Evolutionary conservation across 768 basidiomycete genomes (phyloP).

Genomic region (Hygrocybe coccinea): DNA sequence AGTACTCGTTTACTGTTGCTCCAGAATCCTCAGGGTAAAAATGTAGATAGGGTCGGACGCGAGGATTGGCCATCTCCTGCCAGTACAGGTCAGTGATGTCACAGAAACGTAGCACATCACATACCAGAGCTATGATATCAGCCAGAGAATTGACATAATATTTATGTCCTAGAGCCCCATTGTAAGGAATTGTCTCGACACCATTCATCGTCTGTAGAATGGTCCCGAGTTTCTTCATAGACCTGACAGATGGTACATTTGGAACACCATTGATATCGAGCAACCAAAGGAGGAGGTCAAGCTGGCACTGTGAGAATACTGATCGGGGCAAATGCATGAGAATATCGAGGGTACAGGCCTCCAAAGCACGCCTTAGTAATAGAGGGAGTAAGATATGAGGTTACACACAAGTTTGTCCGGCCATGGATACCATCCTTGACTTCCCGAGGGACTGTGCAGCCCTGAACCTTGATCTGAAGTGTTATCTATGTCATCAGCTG

Average conservation of each 20-base stretch:
- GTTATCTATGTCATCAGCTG: background rate
- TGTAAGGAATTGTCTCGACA: conserved; percentile 24
- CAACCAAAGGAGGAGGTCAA: conserved; percentile 28
- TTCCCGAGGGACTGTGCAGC: background rate
- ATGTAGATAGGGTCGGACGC: conserved; percentile 25
- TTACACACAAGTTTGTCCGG: conserved; percentile 14
- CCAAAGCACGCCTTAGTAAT: background rate
- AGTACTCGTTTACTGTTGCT: conserved; percentile 15
- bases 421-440: conserved; percentile 1
- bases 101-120: background rate
- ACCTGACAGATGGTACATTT: conserved; percentile 19
- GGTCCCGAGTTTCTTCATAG: conserved; percentile 12
- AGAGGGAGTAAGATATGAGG: background rate
- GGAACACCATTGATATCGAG: conserved; percentile 18
- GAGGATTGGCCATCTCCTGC: conserved; percentile 37
- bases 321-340: conserved; percentile 30
- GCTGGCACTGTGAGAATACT: conserved; percentile 26
- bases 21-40: conserved; percentile 35
- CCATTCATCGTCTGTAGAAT: conserved; percentile 26
- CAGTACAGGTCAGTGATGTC: background rate
- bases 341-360: conserved; percentile 30
- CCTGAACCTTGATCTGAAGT: background rate
- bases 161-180: conserved; percentile 28
- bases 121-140: conserved; percentile 30
- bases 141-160: conserved; percentile 30